A percentile compares a stretch with the other conserved stretches of the same genome.
Conservation (phyloP, 179 eudicot species). For the Spergularia azorica region DNA sequence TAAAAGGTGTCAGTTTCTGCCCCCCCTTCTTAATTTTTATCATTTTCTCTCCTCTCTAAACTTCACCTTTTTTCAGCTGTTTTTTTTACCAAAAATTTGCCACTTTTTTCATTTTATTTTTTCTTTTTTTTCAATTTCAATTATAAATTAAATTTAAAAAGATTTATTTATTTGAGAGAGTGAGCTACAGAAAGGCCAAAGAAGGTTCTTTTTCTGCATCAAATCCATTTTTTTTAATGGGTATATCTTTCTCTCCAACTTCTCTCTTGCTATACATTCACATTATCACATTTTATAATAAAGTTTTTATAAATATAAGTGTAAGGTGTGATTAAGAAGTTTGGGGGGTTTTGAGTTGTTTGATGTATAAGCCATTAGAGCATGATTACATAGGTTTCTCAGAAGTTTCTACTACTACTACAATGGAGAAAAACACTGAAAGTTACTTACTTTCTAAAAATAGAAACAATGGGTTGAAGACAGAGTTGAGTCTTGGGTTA, state of each 20-base stretch:
- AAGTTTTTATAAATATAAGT: background rate
- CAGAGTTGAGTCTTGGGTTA: slow-evolving; percentile 80
- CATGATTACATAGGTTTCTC: slow-evolving; percentile 61
- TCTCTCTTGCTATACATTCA: background rate
- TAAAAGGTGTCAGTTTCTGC: slow-evolving; percentile 19
- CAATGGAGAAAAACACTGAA: slow-evolving; percentile 31
- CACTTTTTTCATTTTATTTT: background rate
- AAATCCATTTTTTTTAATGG: slow-evolving; percentile 32
- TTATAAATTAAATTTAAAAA: background rate
- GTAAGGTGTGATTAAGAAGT: too few relatives aligned
- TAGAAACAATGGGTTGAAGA: slow-evolving; percentile 41
- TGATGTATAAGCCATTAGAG: slow-evolving; percentile 49
- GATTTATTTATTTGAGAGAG: too few relatives aligned
- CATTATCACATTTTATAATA: background rate
- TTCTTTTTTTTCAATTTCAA: slow-evolving; percentile 6
- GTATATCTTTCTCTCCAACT: background rate
- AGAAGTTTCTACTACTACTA: slow-evolving; percentile 44
- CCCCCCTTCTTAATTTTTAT: slow-evolving; percentile 6
- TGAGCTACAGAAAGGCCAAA: slow-evolving; percentile 27
- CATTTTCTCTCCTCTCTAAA: background rate
- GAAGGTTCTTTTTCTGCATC: slow-evolving; percentile 44
- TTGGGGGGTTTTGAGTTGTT: slow-evolving; percentile 20
- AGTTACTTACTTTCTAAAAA: slow-evolving; percentile 17
- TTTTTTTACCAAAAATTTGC: slow-evolving; percentile 22
- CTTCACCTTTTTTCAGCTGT: slow-evolving; percentile 12